Evolutionary conservation across 1,139 yeast species (phyloP).

Genomic region (Hemisphaericaspora xylanilytica): DNA sequence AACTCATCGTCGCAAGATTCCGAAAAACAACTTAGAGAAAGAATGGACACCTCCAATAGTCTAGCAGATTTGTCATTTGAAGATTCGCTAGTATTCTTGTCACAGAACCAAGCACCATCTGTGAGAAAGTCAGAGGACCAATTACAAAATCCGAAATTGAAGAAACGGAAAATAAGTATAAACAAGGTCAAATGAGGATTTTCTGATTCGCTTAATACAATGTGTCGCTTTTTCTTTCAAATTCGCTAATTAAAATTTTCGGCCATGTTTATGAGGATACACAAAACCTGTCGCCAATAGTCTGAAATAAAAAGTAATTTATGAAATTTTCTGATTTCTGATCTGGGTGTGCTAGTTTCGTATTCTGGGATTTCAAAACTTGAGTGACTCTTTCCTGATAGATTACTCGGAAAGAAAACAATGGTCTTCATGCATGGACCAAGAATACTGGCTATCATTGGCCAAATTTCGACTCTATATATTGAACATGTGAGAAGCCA

Average conservation of each 20-base stretch:
- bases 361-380: too few species aligned
- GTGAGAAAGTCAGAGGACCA: not conserved
- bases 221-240: not conserved
- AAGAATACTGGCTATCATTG: too few species aligned
- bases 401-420: too few species aligned
- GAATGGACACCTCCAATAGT: conserved; percentile 5
- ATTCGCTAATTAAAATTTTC: too few species aligned
- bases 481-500: too few species aligned
- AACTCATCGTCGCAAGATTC: not conserved
- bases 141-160: not conserved
- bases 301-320: too few species aligned
- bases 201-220: not conserved
- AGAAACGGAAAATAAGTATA: conserved; percentile 1
- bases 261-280: not conserved
- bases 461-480: too few species aligned
- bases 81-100: conserved; percentile 18
- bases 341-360: too few species aligned
- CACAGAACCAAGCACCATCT: conserved; percentile 12
- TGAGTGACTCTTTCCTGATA: too few species aligned
- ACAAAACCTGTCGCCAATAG: too few species aligned
- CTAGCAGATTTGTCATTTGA: conserved; percentile 16
- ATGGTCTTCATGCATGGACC: too few species aligned
- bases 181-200: not conserved
- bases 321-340: too few species aligned
- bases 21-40: not conserved